phyloP scores from a whole-genome alignment of 495 filamentous ascomycete genomes.

The Elasticomyces elasticus region DNA sequence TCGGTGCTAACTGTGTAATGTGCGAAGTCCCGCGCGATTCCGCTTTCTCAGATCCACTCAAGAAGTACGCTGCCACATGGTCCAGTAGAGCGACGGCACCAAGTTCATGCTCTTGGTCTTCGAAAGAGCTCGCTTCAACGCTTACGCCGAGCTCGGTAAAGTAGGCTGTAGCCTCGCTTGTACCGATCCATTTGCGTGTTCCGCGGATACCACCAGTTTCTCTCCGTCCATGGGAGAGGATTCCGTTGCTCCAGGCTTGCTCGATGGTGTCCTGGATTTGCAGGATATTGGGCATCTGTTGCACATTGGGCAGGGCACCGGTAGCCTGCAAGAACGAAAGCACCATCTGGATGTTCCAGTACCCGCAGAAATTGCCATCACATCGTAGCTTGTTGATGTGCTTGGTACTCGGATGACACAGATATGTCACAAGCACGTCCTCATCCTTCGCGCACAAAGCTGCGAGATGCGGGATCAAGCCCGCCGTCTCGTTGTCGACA shows the following conservation, averaged over 20 bases:
- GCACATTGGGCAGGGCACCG: slow-evolving; percentile 1
- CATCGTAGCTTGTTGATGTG: slow-evolving; percentile 72
- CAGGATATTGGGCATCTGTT: slow-evolving; percentile 58
- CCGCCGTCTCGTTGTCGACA: slow-evolving; percentile 52
- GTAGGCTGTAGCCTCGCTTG: slow-evolving; percentile 65
- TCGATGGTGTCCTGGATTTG: slow-evolving; percentile 85
- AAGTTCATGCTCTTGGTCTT: slow-evolving; percentile 22
- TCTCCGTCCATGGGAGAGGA: slow-evolving; percentile 58
- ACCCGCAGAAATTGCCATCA: slow-evolving; percentile 95
- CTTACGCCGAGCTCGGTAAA: slow-evolving; percentile 56
- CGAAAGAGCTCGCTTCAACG: slow-evolving; percentile 8
- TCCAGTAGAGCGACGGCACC: slow-evolving; percentile 52
- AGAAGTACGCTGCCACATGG: slow-evolving; percentile 66
- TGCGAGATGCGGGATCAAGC: slow-evolving; percentile 66
- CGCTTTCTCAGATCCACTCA: slow-evolving; percentile 31
- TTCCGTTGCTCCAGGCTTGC: slow-evolving; percentile 76
- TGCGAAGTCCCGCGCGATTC: slow-evolving; percentile 22
- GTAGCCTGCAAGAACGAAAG: slow-evolving; percentile 63
- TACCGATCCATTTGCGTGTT: slow-evolving; percentile 93
- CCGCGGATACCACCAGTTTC: slow-evolving; percentile 84
- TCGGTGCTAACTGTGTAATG: slow-evolving; percentile 61
- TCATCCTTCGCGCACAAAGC: slow-evolving; percentile 59
- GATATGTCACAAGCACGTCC: slow-evolving; percentile 56
- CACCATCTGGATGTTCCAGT: slow-evolving; percentile 93
- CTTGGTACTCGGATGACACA: slow-evolving; percentile 65